Base-by-base conservation (phyloP, 768 basidiomycete genomes). In the Termitomyces titanicus region DNA sequence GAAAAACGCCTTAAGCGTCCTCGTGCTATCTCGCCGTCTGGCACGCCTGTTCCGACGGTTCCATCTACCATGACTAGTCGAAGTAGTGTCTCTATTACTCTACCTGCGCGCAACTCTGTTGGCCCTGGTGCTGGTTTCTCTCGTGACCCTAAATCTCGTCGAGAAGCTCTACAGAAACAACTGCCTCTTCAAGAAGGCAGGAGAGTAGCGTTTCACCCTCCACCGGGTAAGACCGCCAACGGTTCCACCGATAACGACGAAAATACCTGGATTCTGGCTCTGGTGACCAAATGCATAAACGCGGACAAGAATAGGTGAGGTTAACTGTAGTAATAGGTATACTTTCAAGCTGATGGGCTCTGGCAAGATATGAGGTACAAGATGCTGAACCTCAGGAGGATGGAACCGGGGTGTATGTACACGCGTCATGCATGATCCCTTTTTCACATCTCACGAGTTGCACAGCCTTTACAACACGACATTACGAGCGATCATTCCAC, bases 321-420 rank as follows among this genome's bases (percentile, higher is more conserved):
- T 38, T 1, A 22, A 33, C 27, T 13, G 35, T 20, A 18, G 17
- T 24, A 35, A 33, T 31, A 6, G 38, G 31, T 37, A 53, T 51
- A 42, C 35, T n/a, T 24, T 20, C 47, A 2, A 3, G 2, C 51
- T 55, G 15, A 47, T 27, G 11, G 2, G 24, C 37, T 10, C 54
- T 44, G 53, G 37, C 55, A 92, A 61, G 89, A 59, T 93, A 93
- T 60, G 89, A 92, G 68, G 92, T 94, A 0, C 88, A 90, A 69
- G 92, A 93, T 64, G 84, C 82, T 37, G 91, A 94, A 60, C 86
- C 88, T 18, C 86, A 89, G 68, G 90, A 91, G 66, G 86, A 89
- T 51, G 86, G 89, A 9, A 85, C 87, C 20, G 88, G 86, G 64
- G 73, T 71, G 79, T 81, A 69, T 64, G 78, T 63, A 5, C 33